These are phyloP conservation scores for Hanseniaspora occidentalis DNA, from an alignment of 805 yeast genomes.

Conservation along the genomic window DNA sequence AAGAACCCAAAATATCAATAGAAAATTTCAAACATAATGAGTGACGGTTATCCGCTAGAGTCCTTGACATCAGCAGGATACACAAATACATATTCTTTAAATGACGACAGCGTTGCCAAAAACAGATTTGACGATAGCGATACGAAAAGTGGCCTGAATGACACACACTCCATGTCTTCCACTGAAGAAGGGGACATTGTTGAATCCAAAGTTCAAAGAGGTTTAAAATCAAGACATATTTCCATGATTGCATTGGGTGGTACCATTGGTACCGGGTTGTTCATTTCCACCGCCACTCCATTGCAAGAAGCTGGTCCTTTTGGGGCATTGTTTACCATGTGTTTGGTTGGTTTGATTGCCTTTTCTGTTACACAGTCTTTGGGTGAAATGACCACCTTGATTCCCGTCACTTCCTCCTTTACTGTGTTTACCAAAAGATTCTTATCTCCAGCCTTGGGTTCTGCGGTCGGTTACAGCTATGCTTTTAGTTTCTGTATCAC, in stretches of 20 bases:
- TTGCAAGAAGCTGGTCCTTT: constrained; percentile 52
- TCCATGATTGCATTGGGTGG: constrained; percentile 68
- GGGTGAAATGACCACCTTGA: constrained; percentile 66
- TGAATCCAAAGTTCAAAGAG: constrained; percentile 23
- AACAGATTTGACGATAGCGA: background rate
- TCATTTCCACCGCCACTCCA: constrained; percentile 49
- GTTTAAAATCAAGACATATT: constrained; percentile 49
- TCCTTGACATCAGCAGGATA: too few relatives aligned
- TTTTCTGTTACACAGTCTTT: constrained; percentile 51
- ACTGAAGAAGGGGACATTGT: background rate
- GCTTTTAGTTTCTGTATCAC: constrained; percentile 69
- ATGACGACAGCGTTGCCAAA: background rate
- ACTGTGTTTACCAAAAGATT: constrained; percentile 52
- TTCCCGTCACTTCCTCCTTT: constrained; percentile 52
- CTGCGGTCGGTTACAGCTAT: constrained; percentile 56
- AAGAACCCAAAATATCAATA: too few relatives aligned
- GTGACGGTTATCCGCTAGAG: too few relatives aligned
- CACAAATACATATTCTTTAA: too few relatives aligned
- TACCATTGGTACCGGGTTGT: constrained; percentile 61
- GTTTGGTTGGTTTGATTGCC: constrained; percentile 50
- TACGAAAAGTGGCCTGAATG: background rate
- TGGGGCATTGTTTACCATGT: constrained; percentile 44
- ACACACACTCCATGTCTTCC: too few relatives aligned
- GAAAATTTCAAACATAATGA: too few relatives aligned
- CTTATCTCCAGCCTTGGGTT: constrained; percentile 52